A percentile compares a stretch with the other conserved stretches of the same genome.
These are phyloP conservation scores for Stromatinia cepivora DNA, from an alignment of 2,329 filamentous ascomycete species.

Conservation along the genomic window DNA sequence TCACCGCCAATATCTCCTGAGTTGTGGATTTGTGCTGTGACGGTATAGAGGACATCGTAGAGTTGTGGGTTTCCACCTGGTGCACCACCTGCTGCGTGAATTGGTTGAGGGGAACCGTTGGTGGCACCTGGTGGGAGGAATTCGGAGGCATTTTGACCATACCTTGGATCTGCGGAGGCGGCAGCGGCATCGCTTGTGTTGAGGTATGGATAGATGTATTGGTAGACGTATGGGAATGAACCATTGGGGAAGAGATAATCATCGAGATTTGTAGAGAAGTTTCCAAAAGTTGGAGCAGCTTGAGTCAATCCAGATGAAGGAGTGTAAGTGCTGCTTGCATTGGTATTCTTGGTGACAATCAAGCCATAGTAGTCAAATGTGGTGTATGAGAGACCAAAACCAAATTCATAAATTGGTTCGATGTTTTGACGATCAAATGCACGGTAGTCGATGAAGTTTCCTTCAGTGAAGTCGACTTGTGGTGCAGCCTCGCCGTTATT, in stretches of 20 bases:
- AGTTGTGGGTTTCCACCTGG: constrained; percentile 57
- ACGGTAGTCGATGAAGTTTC: constrained; percentile 80
- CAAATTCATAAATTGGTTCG: constrained; percentile 77
- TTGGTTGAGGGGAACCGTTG: constrained; percentile 50
- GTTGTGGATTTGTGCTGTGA: constrained; percentile 56
- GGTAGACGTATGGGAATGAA: constrained; percentile 47
- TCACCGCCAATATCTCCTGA: constrained; percentile 54
- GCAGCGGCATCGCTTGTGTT: constrained; percentile 49
- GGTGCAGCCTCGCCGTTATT: constrained; percentile 68
- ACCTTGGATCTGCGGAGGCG: constrained; percentile 49
- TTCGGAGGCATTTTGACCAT: constrained; percentile 35
- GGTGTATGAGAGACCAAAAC: constrained; percentile 78
- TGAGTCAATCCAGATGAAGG: constrained; percentile 62
- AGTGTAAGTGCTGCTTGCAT: constrained; percentile 33
- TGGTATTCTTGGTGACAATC: constrained; percentile 39
- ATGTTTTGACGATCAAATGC: constrained; percentile 65
- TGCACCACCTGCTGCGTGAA: constrained; percentile 49
- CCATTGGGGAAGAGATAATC: constrained; percentile 70
- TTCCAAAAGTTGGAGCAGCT: constrained; percentile 63
- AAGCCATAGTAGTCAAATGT: constrained; percentile 75
- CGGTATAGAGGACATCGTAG: constrained; percentile 56
- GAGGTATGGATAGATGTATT: constrained; percentile 59
- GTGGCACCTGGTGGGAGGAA: constrained; percentile 47
- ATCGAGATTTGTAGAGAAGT: constrained; percentile 59
- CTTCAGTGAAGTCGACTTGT: constrained; percentile 74